Conservation (phyloP, 2,329 filamentous ascomycete species). For the Elsinoe fawcettii region DNA sequence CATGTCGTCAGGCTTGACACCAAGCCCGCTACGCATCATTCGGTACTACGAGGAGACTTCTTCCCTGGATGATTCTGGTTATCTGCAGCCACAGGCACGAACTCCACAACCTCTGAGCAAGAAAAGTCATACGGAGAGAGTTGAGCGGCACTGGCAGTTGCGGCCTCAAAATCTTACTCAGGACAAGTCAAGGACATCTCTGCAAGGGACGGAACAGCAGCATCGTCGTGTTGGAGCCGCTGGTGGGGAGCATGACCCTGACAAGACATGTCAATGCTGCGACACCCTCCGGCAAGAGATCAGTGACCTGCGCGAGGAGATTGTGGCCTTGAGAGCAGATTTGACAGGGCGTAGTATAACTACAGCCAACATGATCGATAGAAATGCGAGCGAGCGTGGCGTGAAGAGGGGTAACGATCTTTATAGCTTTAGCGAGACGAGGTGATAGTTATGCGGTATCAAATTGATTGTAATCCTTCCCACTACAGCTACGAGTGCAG, state of each 20-base stretch:
- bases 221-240: too few species aligned
- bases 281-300: neutral
- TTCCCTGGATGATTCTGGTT: neutral
- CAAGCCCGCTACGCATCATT: neutral
- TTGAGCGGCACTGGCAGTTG: neutral
- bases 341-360: neutral
- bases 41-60: neutral
- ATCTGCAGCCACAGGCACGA: neutral
- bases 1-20: neutral
- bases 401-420: neutral
- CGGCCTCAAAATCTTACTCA: neutral
- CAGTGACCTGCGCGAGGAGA: conserved; percentile 14
- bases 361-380: neutral
- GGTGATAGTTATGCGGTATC: neutral
- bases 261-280: neutral
- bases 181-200: neutral
- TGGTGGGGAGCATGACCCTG: too few species aligned
- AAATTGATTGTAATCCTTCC: neutral
- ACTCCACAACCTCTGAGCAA: neutral
- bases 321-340: conserved; percentile 14
- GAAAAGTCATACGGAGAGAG: neutral
- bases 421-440: conserved; percentile 12
- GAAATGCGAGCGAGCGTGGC: neutral
- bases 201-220: neutral
- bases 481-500: too few species aligned